Evolutionary conservation across 2,329 filamentous ascomycete genomes (phyloP).

Genomic region (Helicocarpus griseus): DNA sequence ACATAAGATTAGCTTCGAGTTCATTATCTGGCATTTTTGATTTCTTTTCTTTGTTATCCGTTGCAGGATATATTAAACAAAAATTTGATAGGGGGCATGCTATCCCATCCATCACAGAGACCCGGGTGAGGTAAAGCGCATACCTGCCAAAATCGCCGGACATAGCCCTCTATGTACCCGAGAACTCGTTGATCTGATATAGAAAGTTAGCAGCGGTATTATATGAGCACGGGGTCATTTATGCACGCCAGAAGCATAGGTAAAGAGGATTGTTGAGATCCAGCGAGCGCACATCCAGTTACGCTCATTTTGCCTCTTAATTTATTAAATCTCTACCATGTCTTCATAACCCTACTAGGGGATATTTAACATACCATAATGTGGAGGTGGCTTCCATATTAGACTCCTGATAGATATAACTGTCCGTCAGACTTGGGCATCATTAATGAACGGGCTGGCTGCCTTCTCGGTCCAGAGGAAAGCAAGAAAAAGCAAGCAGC

Average conservation of each 20-base stretch:
- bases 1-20: background rate
- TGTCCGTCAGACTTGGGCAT: too few species aligned
- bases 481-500: background rate
- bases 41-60: too few species aligned
- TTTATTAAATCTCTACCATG: background rate
- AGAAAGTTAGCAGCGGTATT: background rate
- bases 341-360: background rate
- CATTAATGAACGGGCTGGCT: too few species aligned
- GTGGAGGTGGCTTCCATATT: slow-evolving; percentile 96
- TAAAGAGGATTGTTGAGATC: too few species aligned
- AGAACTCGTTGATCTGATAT: slow-evolving; percentile 68
- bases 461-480: background rate
- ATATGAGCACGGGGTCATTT: too few species aligned
- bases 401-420: slow-evolving; percentile 58
- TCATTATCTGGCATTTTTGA: too few species aligned
- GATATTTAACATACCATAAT: slow-evolving; percentile 62
- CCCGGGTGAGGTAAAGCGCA: too few species aligned
- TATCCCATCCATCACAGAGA: background rate
- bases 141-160: slow-evolving; percentile 97
- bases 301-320: background rate
- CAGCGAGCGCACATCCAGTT: background rate
- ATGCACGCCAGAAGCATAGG: too few species aligned
- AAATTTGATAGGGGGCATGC: background rate
- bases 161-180: slow-evolving; percentile 87
- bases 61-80: too few species aligned